Base-by-base conservation (phyloP, 371 early-diverging fungal genomes). In the Fennellomyces sp. region DNA sequence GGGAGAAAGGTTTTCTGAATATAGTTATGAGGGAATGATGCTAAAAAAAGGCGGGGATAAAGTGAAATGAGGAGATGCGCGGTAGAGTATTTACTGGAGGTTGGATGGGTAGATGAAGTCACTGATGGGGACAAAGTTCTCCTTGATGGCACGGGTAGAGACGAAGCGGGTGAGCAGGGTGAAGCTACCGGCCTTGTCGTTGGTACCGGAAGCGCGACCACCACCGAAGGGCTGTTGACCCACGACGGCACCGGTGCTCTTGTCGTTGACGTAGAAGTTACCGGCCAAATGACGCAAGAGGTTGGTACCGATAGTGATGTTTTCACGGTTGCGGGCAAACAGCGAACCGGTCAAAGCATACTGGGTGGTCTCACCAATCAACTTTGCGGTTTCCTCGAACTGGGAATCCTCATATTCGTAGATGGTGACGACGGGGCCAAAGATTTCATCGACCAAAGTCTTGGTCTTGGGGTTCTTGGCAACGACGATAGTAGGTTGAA, bases 141-240 rank as follows among this genome's bases (percentile, higher is more conserved):
- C 99, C 88, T 98, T 98, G 85, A 97, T 94, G 27, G 95, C 85
- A 64, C 99, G 92, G 15, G 95, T 90, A 25, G 94, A 94, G 28
- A 96, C 89, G 81, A 97, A 98, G 65, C 98, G 91, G 52, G 67
- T 63, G 51, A 79, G 60, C 49, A 82, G 61, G 47, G 76, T 72
- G 58, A 66, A 82, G 72, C 83, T 84, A 55, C 99, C 99, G 25
- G 97, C 97, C 89, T 98, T 98, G 76, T 98, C 99, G 76, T 98
- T 97, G 27, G 99, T 98, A 58, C 99, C 98, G 10, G 96, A 95
- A 30, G 87, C 92, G 64, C 96, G 88, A 61, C 87, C 90, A 65
- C 99, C 98, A 62, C 99, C 99, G 73, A 98, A 97, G 19, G 98
- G 94, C 81, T 98, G 98, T 76, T 98, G 98, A 57, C 96, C 97